phyloP scores from a whole-genome alignment of 371 early-diverging fungal genomes.

The Mucor saturninus region DNA sequence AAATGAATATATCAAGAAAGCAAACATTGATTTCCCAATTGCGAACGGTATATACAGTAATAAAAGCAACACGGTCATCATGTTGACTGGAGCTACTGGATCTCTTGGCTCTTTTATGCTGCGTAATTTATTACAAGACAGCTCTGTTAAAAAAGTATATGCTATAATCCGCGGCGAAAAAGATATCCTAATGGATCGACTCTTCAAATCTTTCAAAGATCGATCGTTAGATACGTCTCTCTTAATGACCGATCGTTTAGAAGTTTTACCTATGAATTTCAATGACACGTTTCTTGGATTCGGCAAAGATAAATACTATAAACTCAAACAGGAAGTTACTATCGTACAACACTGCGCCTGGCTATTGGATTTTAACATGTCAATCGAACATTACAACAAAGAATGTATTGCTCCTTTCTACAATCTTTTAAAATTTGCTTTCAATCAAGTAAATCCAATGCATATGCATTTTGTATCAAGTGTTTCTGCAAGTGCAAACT shows the following conservation, averaged over 20 bases:
- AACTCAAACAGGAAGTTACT: constrained; percentile 34
- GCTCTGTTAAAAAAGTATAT: constrained; percentile 36
- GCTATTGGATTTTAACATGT: constrained; percentile 40
- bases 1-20: constrained; percentile 23
- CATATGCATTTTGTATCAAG: constrained; percentile 45
- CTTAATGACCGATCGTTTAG: constrained; percentile 7
- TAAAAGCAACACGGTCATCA: constrained; percentile 25
- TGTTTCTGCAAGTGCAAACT: constrained; percentile 30
- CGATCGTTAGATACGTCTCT: constrained; percentile 27
- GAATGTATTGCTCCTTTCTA: constrained; percentile 40
- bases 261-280: constrained; percentile 30
- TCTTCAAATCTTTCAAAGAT: constrained; percentile 28
- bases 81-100: constrained; percentile 53
- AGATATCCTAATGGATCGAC: constrained; percentile 16
- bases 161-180: constrained; percentile 35
- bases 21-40: constrained; percentile 28
- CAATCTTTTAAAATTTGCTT: constrained; percentile 43
- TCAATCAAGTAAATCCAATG: constrained; percentile 35
- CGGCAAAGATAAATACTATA: constrained; percentile 20
- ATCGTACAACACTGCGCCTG: constrained; percentile 46
- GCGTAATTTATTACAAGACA: constrained; percentile 29
- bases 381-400: constrained; percentile 38
- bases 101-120: constrained; percentile 48
- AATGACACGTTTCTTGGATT: constrained; percentile 35
- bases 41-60: constrained; percentile 9